Evolutionary conservation across 306 rosid species (phyloP).

Genomic region (Ormosia semicastrata): DNA sequence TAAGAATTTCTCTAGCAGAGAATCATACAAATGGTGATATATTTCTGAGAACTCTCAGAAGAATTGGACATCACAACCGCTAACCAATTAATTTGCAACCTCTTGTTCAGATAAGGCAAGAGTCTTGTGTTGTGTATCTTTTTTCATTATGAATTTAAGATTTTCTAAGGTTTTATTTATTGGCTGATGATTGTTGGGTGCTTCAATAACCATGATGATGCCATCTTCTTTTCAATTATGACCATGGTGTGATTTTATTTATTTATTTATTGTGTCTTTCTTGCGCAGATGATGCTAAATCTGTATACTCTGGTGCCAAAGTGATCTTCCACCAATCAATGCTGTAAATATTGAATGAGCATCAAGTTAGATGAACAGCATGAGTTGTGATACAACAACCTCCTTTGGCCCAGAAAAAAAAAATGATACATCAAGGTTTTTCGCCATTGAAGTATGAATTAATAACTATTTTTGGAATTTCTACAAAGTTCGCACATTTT

Average conservation of each 20-base stretch:
- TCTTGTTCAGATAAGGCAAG: neutral
- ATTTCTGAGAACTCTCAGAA: neutral
- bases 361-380: neutral
- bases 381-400: neutral
- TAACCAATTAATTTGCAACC: neutral
- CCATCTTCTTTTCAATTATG: neutral
- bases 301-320: constrained; percentile 35
- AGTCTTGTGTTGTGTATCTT: neutral
- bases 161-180: neutral
- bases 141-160: neutral
- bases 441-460: neutral
- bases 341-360: constrained; percentile 34
- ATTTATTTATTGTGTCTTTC: neutral
- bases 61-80: neutral
- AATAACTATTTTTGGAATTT: neutral
- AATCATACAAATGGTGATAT: neutral
- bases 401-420: neutral
- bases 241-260: neutral
- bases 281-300: constrained; percentile 47
- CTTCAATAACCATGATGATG: neutral
- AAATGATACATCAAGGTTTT: neutral
- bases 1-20: neutral
- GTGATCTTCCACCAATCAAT: constrained; percentile 42
- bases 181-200: neutral
- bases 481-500: neutral